Conservation (phyloP, 257 asterid species). For the Ballota nigra region DNA sequence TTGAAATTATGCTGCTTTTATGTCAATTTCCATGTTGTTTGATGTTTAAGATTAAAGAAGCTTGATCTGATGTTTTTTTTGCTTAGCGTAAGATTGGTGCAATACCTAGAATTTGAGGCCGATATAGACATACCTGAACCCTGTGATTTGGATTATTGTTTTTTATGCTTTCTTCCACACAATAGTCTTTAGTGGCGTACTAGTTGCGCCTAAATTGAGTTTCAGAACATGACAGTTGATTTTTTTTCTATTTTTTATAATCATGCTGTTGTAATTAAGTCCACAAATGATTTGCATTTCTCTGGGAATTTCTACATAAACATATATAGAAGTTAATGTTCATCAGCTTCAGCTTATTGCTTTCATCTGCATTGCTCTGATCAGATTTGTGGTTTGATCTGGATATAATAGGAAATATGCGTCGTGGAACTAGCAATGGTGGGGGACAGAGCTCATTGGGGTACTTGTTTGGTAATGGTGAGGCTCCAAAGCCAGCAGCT, state of each 20-base stretch:
- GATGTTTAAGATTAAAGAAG: not conserved
- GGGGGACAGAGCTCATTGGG: constrained; percentile 75
- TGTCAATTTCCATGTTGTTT: constrained; percentile 8
- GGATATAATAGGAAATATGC: constrained; percentile 33
- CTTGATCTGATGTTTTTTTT: not conserved
- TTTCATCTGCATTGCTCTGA: constrained; percentile 1
- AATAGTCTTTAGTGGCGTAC: not conserved
- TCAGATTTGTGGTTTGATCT: not conserved
- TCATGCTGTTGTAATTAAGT: not conserved
- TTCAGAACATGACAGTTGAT: not conserved
- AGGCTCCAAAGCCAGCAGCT: constrained; percentile 49
- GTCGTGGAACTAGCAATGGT: constrained; percentile 69
- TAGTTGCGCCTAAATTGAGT: not conserved
- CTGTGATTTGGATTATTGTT: constrained; percentile 6
- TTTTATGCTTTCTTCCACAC: not conserved
- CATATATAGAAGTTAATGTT: not conserved
- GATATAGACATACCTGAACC: not conserved
- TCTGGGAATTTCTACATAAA: not conserved
- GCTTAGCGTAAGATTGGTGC: not conserved
- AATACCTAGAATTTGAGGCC: not conserved
- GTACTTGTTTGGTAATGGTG: constrained; percentile 58
- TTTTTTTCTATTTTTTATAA: not conserved
- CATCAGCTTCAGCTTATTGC: constrained; percentile 7
- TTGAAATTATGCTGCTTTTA: not conserved
- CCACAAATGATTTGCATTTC: not conserved